These are phyloP conservation scores for Fusarium nodosum DNA, from an alignment of 2,329 filamentous ascomycete species.

Conservation along the genomic window DNA sequence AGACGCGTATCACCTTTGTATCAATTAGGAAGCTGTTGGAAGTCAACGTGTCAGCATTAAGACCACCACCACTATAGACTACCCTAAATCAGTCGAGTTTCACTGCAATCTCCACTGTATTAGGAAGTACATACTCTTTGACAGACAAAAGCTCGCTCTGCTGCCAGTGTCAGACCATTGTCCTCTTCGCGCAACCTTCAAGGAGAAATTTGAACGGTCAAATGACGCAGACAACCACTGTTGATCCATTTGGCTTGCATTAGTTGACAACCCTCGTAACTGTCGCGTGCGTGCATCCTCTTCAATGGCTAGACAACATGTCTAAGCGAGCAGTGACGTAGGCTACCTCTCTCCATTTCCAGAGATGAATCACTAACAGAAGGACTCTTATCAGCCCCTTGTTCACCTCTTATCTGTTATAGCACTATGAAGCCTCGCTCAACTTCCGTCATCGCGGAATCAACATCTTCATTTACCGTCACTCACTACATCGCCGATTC, in stretches of 20 bases:
- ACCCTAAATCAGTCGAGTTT: neutral
- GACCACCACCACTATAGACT: neutral
- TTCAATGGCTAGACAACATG: neutral
- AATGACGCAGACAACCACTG: conserved; percentile 12
- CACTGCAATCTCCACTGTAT: neutral
- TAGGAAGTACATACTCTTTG: too few species aligned
- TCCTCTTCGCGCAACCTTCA: neutral
- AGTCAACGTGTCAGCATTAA: neutral
- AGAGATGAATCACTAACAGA: neutral
- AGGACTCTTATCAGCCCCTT: rapidly evolving
- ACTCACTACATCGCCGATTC: neutral
- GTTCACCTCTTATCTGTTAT: neutral
- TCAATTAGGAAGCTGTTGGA: conserved; percentile 11
- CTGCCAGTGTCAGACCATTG: neutral
- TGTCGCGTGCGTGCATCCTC: neutral
- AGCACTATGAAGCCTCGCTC: rapidly evolving
- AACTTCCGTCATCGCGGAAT: conserved; percentile 7
- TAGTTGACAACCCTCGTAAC: conserved; percentile 1
- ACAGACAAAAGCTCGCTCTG: neutral
- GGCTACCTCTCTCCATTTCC: rapidly evolving
- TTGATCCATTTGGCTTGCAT: conserved; percentile 14
- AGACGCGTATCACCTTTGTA: conserved; percentile 7
- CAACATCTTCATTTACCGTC: neutral
- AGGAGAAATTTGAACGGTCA: neutral
- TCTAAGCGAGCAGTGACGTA: conserved; percentile 4